Base-by-base conservation (phyloP, 108 stramenopile genomes). In the Cyclotella distinguenda region DNA sequence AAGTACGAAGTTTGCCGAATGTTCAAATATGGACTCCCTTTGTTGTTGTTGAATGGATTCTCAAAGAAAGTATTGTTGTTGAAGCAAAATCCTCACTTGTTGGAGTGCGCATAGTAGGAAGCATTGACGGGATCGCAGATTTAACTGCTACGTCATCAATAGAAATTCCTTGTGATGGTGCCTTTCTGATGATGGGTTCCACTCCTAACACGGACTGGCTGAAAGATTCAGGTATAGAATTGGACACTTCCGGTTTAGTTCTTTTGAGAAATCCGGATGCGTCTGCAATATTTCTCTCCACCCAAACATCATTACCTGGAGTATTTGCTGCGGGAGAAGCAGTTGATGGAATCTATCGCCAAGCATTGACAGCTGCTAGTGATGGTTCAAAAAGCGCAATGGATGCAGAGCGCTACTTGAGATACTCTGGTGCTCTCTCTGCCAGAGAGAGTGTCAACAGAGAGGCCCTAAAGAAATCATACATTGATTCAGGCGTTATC, bases 321-420 rank as follows among this genome's bases (percentile, higher is more conserved):
- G 84, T 87, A 50, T 87, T 83, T 60, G 81, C 84, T 9, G 83
- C 83, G n/a, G 84, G 86, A 23, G 86, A 87, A 38, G 86, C 85
- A 19, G 74, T 74, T 19, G 86, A 87, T 45, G 60, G 51, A 3
- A 62, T 68, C 2, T 87, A 87, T 36, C 78, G 80, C 12, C 86
- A 87, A 74, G 86, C 79, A 28, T 43, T 81, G 30, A 85, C 82
- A n/a, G 77, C 83, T 31, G 78, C 86, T 8, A 63, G 82, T 32
- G 81, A 82, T 50, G 87, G 87, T 22, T 81, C 83, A 19, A 83
- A 81, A 66, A 85, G 85, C 18, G 86, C 86, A 13, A 84, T 88
- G 38, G 86, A 88, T 49, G 83, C 76, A 13, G 83, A 88, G 40
- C 59, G 85, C 31, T 86, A 84, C 68, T 71, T 86, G 31, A 60